phyloP scores from a whole-genome alignment of 73 alveolate species.

The Symbiodinium natans region DNA sequence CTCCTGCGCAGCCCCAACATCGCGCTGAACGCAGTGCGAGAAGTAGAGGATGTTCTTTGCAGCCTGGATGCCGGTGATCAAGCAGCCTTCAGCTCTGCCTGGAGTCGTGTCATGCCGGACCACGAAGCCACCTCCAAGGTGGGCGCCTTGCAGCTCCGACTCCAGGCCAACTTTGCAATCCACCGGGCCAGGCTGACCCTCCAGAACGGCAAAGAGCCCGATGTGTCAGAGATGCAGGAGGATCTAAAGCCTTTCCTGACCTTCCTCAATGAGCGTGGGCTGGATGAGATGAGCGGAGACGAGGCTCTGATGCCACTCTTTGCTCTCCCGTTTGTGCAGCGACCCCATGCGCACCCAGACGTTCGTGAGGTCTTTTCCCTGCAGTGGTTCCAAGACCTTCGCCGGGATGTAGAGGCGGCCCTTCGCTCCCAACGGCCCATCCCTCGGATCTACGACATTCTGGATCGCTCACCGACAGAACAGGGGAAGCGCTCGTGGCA shows the following conservation, averaged over 20 bases:
- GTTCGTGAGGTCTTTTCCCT: slow-evolving; percentile 58
- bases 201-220: slow-evolving; percentile 27
- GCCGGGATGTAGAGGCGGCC: slow-evolving; percentile 41
- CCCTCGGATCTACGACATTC: slow-evolving; percentile 29
- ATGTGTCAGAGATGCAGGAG: slow-evolving; percentile 8
- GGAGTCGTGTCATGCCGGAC: neutral
- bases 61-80: neutral
- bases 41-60: neutral
- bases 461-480: slow-evolving; percentile 24
- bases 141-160: neutral
- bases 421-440: slow-evolving; percentile 33
- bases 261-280: slow-evolving; percentile 64
- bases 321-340: slow-evolving; percentile 78
- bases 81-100: neutral
- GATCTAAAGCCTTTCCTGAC: slow-evolving; percentile 52
- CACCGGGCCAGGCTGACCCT: neutral
- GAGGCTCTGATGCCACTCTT: slow-evolving; percentile 76
- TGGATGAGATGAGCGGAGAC: slow-evolving; percentile 76
- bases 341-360: slow-evolving; percentile 53
- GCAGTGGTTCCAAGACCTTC: slow-evolving; percentile 46
- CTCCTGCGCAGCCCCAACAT: slow-evolving; percentile 50
- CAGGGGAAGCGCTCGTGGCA: slow-evolving; percentile 65
- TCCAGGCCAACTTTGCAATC: neutral
- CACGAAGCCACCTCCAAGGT: neutral
- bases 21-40: slow-evolving; percentile 18